Evolutionary conservation across 345 rosid genomes (phyloP).

Genomic region (Geranium rotundifolium): DNA sequence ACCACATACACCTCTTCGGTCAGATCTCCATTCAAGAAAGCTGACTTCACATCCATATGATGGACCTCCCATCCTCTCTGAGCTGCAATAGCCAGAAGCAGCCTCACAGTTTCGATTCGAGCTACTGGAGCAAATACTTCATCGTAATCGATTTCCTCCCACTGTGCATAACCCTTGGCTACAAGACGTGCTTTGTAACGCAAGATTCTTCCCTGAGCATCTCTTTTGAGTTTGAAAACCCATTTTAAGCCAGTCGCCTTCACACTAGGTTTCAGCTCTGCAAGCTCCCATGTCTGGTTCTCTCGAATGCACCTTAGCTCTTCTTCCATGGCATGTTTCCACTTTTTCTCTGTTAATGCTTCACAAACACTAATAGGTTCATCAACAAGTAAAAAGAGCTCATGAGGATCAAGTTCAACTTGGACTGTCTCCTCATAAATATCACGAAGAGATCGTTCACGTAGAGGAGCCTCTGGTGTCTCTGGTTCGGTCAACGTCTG

Average conservation of each 20-base stretch:
- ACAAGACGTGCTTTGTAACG: too few species aligned
- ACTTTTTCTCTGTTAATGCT: background rate
- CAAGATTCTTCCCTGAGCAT: too few species aligned
- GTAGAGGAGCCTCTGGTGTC: too few species aligned
- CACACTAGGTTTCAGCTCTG: background rate
- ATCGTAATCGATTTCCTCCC: too few species aligned
- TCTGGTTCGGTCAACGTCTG: too few species aligned
- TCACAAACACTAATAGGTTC: background rate
- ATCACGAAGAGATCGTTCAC: too few species aligned
- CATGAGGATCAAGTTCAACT: too few species aligned
- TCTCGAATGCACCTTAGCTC: background rate
- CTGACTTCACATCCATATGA: constrained; percentile 1
- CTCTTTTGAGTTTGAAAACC: constrained; percentile 6
- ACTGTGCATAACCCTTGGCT: too few species aligned
- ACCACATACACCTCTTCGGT: background rate
- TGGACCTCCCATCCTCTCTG: constrained; percentile 1
- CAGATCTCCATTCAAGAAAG: constrained; percentile 2
- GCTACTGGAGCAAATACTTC: constrained; percentile 6
- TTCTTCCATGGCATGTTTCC: constrained; percentile 2
- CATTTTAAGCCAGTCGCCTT: constrained; percentile 3
- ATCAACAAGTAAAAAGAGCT: background rate
- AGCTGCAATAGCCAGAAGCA: background rate
- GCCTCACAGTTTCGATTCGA: constrained; percentile 1
- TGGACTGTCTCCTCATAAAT: too few species aligned
- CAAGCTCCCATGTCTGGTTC: constrained; percentile 8